Percentiles rank a stretch among this genome's conserved stretches.
Evolutionary conservation across 495 filamentous ascomycete species (phyloP).

Genomic region (Hypomontagnella submonticulosa): DNA sequence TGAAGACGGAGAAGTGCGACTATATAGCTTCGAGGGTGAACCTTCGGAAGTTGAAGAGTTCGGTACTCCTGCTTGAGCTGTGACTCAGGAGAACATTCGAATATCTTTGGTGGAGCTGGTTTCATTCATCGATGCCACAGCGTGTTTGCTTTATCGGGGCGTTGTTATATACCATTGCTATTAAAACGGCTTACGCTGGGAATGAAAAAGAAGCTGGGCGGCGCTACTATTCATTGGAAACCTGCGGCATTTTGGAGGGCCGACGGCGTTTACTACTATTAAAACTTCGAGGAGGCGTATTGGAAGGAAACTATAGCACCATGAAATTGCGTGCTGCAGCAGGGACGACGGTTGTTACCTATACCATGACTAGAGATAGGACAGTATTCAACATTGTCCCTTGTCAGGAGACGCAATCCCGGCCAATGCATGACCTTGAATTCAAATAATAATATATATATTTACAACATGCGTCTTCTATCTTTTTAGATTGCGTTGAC

Average conservation of each 20-base stretch:
- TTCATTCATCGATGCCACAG: conserved; percentile 12
- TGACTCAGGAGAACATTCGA: no score
- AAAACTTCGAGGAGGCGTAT: conserved; percentile 29
- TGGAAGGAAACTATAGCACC: conserved; percentile 1
- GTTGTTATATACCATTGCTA: conserved; percentile 35
- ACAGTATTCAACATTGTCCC: conserved; percentile 31
- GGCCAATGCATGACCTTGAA: neutral
- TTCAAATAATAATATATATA: conserved; percentile 2
- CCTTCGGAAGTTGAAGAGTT: conserved; percentile 48
- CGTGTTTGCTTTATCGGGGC: conserved; percentile 31
- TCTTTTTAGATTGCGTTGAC: neutral
- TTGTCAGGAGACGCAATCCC: neutral
- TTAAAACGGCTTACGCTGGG: conserved; percentile 20
- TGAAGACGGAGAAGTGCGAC: conserved; percentile 89
- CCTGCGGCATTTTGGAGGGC: conserved; percentile 13
- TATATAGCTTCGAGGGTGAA: conserved; percentile 81
- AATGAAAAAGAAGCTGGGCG: conserved; percentile 16
- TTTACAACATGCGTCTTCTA: conserved; percentile 2
- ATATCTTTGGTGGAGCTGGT: no score
- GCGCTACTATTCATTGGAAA: conserved; percentile 13
- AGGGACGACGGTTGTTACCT: neutral
- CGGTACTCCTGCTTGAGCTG: conserved; percentile 50
- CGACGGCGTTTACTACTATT: conserved; percentile 24
- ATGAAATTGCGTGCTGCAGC: conserved; percentile 3
- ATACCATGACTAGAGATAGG: conserved; percentile 6